Evolutionary conservation across 2,329 filamentous ascomycete genomes (phyloP).

Genomic region (Fusarium cicatricum): DNA sequence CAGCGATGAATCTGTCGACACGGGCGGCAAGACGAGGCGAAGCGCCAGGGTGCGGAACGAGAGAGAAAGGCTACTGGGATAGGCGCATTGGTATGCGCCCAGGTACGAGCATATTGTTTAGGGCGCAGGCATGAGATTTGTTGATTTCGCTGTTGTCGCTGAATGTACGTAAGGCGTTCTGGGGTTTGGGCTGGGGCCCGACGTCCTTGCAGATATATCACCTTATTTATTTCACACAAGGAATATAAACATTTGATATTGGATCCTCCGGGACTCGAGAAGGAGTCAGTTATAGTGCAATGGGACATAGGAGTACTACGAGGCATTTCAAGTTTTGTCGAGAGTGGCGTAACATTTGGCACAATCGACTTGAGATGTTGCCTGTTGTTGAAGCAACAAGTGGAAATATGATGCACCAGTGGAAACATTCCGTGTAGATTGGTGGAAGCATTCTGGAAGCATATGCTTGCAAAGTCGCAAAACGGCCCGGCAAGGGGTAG

Average conservation of each 20-base stretch:
- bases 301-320: background rate
- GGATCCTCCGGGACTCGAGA: background rate
- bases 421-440: background rate
- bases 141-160: constrained; percentile 26
- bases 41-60: constrained; percentile 19
- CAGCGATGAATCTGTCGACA: constrained; percentile 1
- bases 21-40: constrained; percentile 14
- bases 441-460: constrained; percentile 11
- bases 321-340: background rate
- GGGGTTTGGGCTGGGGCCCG: constrained; percentile 17
- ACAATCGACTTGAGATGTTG: constrained; percentile 1
- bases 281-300: background rate
- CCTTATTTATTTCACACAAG: constrained; percentile 19
- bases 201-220: constrained; percentile 34
- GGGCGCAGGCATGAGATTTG: constrained; percentile 21
- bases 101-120: constrained; percentile 22
- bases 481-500: background rate
- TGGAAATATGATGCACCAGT: constrained; percentile 5
- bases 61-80: constrained; percentile 13
- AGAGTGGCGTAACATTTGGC: background rate
- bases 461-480: constrained; percentile 1
- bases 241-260: constrained; percentile 24
- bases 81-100: constrained; percentile 10
- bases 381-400: constrained; percentile 2
- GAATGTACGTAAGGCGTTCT: constrained; percentile 42